Evolutionary conservation across 306 rosid genomes (phyloP).

Genomic region (Prunus mongolica): DNA sequence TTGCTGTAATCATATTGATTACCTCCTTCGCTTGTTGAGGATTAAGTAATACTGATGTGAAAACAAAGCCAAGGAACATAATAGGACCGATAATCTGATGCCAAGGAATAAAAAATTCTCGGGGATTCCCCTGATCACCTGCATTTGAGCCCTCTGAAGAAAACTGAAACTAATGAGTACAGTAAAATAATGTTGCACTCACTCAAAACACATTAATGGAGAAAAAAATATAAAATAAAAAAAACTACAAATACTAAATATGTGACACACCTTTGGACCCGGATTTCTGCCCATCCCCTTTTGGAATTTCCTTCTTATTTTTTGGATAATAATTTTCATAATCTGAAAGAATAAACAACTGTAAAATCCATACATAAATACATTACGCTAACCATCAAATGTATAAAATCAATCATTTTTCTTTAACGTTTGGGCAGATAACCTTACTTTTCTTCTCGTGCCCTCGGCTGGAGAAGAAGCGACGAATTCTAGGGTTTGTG

Average conservation of each 20-base stretch:
- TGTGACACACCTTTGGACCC: constrained; percentile 28
- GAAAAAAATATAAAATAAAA: not conserved
- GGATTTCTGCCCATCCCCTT: constrained; percentile 25
- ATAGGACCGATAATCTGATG: constrained; percentile 31
- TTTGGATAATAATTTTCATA: constrained; percentile 37
- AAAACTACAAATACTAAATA: not conserved
- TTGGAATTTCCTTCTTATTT: constrained; percentile 26
- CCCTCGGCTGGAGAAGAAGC: constrained; percentile 22
- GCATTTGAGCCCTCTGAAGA: constrained; percentile 56
- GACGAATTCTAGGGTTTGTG: constrained; percentile 22
- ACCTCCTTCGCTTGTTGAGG: constrained; percentile 70
- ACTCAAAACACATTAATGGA: not conserved
- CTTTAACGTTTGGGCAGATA: not conserved
- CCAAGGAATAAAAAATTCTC: constrained; percentile 12
- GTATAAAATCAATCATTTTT: not conserved
- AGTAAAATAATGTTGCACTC: not conserved
- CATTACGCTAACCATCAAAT: not conserved
- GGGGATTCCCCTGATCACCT: constrained; percentile 53
- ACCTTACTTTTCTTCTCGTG: constrained; percentile 24
- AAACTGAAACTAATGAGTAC: not conserved
- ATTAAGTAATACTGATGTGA: constrained; percentile 48
- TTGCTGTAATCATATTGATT: not conserved
- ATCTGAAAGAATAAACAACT: constrained; percentile 16
- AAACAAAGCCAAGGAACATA: constrained; percentile 47
- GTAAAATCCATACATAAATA: not conserved